Evolutionary conservation across 192 early-diverging fungal genomes (phyloP).

Genomic region (Linnemannia exigua): DNA sequence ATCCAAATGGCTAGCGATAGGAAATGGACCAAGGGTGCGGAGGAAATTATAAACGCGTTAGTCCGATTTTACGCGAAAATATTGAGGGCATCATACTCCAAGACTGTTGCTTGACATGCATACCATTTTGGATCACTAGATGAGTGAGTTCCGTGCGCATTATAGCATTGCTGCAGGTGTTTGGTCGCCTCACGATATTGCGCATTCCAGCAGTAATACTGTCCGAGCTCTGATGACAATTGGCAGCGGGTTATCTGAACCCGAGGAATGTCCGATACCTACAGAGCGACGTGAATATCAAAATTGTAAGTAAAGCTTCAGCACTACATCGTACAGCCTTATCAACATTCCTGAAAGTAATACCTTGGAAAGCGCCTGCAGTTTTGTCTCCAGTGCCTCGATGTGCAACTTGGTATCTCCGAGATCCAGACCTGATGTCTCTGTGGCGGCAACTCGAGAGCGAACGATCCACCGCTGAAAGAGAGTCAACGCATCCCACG

Average conservation of each 20-base stretch:
- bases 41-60: not conserved
- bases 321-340: not conserved
- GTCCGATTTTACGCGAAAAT: not conserved
- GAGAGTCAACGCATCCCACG: conserved; percentile 48
- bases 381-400: conserved; percentile 22
- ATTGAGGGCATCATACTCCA: not conserved
- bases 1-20: conserved; percentile 20
- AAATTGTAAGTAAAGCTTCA: not conserved
- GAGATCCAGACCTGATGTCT: conserved; percentile 44
- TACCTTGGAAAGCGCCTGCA: conserved; percentile 21
- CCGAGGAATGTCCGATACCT: not conserved
- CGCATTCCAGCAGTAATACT: conserved; percentile 44
- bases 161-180: conserved; percentile 21
- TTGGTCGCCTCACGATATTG: conserved; percentile 23
- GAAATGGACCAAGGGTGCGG: not conserved
- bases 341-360: not conserved
- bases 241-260: conserved; percentile 28
- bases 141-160: not conserved
- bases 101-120: not conserved
- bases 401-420: conserved; percentile 38
- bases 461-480: conserved; percentile 52
- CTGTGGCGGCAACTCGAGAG: conserved; percentile 26
- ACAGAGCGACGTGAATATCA: not conserved
- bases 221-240: conserved; percentile 40
- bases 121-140: conserved; percentile 22